Percentiles rank a stretch among this genome's conserved stretches.
Conservation (phyloP, 2,329 filamentous ascomycete genomes). For the Aspergillus latus region DNA sequence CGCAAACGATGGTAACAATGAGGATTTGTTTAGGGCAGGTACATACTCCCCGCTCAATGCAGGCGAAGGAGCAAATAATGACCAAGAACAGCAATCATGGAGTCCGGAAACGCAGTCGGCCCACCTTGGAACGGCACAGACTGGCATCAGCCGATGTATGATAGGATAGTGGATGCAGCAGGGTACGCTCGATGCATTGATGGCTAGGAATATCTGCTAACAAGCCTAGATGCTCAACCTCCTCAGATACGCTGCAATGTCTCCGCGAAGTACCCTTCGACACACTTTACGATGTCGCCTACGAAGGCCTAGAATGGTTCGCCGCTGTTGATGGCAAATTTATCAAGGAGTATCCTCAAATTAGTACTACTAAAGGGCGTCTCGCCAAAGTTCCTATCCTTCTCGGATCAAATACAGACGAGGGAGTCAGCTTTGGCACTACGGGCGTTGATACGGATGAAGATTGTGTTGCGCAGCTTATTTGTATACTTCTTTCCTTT, state of each 20-base stretch:
- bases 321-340: conserved; percentile 58
- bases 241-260: conserved; percentile 30
- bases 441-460: conserved; percentile 54
- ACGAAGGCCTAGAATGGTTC: conserved; percentile 33
- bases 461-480: conserved; percentile 47
- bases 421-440: conserved; percentile 59
- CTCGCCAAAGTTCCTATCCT: conserved; percentile 65
- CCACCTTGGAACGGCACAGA: conserved; percentile 35
- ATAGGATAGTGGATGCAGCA: conserved; percentile 29
- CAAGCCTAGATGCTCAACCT: conserved; percentile 25
- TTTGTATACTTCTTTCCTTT: conserved; percentile 15
- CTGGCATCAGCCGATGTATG: conserved; percentile 36
- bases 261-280: conserved; percentile 30
- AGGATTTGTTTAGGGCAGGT: conserved; percentile 34
- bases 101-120: conserved; percentile 33
- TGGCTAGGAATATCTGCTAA: background rate
- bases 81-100: conserved; percentile 30
- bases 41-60: background rate
- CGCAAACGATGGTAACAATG: conserved; percentile 31
- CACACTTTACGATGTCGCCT: conserved; percentile 25
- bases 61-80: background rate
- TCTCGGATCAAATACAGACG: conserved; percentile 64
- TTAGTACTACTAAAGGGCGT: conserved; percentile 56
- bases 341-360: conserved; percentile 53
- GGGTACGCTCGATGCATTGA: conserved; percentile 15